Conservation (phyloP, 208 protist genomes). For the Trypanosoma caninum region DNA sequence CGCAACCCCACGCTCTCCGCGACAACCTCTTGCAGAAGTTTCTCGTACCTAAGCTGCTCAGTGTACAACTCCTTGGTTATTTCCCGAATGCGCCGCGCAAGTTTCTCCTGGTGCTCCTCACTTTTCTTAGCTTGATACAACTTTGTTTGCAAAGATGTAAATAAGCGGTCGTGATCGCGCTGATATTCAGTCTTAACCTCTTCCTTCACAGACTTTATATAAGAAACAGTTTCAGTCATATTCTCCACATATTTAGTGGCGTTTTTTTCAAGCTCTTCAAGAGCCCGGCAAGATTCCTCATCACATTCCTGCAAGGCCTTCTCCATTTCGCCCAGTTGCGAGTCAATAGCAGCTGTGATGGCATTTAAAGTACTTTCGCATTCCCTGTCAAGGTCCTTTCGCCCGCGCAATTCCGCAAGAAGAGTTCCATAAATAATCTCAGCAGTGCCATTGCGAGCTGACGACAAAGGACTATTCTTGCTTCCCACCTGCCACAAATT, state of each 20-base stretch:
- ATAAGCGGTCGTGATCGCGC: conserved; percentile 26
- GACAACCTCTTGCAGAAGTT: conserved; percentile 47
- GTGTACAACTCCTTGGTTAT: conserved; percentile 60
- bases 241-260: conserved; percentile 26
- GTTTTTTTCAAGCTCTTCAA: conserved; percentile 35
- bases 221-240: not conserved
- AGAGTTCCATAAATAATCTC: conserved; percentile 58
- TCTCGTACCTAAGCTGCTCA: conserved; percentile 73
- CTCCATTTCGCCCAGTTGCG: conserved; percentile 18
- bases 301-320: conserved; percentile 29
- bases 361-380: conserved; percentile 6
- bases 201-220: conserved; percentile 5
- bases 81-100: conserved; percentile 70
- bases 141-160: conserved; percentile 29
- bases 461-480: not conserved
- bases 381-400: conserved; percentile 29
- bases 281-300: conserved; percentile 8
- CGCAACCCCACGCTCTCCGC: conserved; percentile 43
- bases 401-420: conserved; percentile 44
- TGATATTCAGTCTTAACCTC: conserved; percentile 16
- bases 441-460: conserved; percentile 17
- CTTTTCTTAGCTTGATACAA: conserved; percentile 35
- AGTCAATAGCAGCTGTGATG: conserved; percentile 13
- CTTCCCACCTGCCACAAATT: conserved; percentile 12
- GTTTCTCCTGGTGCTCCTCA: conserved; percentile 58